Evolutionary conservation across 495 filamentous ascomycete species (phyloP), one percentile per base, ranked within the genome.

Genomic region (Amniculicola lignicola): DNA sequence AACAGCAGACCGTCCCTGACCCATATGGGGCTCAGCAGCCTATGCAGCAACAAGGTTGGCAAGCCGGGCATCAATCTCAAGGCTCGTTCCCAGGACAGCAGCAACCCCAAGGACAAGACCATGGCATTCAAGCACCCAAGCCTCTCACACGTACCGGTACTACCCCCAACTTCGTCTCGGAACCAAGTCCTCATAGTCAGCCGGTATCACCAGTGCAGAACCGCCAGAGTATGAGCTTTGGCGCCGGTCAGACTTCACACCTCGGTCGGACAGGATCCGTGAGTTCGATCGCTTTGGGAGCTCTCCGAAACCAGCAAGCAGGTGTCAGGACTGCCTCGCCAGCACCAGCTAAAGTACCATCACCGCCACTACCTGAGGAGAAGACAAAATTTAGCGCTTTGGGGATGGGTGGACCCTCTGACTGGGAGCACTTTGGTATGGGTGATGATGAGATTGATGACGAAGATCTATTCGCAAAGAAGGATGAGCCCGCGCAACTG

Each of bases 361-460:
- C 48, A 27, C 57, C 57, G 23, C 57, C 57, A 24, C 49, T 49
- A 11, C 9, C 27, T 18, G n/a, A 16, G 2, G 36, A 54, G 18
- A 21, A 41, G 22, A 39, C 14, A 15, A 41, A 39, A 11, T 66
- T 66, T 23, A 80, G 79, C 46, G 76, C 76, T 12, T 57, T 83
- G 28, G 79, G 80, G 0, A 63, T 69, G 47, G 78, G 78, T 5
- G 73, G 75, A 1, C 80, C 79, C 1, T 82, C 79, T n/a, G 81
- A 81, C 51, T 82, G 79, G 81, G 80, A 83, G 48, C 75, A 80
- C 60, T 73, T 83, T 54, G 70, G 63, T 4, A 19, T 38, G 19
- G 27, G 23, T 2, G 52, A 51, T 4, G 62, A 64, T 28, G 63
- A 66, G 25, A 54, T 62, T 43, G 63, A 62, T 29, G 63, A 66